These are phyloP conservation scores for Cairneyella variabilis DNA, from an alignment of 495 filamentous ascomycete species.

Conservation along the genomic window DNA sequence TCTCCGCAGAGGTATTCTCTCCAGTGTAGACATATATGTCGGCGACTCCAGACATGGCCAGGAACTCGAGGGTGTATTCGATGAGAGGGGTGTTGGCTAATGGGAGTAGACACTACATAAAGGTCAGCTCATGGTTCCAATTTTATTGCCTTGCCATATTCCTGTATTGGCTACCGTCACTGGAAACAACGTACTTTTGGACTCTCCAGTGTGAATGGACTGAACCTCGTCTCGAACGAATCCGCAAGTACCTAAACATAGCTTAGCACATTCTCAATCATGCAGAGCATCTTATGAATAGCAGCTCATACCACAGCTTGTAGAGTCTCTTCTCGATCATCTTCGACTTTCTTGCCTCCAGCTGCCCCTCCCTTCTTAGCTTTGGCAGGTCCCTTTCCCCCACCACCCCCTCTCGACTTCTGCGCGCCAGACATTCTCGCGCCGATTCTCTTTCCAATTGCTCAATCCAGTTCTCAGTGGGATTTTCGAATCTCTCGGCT, in stretches of 20 bases:
- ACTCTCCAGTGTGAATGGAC: slow-evolving; percentile 81
- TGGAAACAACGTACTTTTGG: slow-evolving; percentile 61
- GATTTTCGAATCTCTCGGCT: no score
- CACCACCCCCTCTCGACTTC: slow-evolving; percentile 15
- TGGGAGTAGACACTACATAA: slow-evolving; percentile 78
- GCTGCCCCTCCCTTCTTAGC: slow-evolving; percentile 38
- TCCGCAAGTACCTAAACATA: slow-evolving; percentile 71
- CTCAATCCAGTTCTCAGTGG: neutral
- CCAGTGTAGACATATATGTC: slow-evolving; percentile 91
- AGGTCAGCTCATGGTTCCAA: slow-evolving; percentile 1
- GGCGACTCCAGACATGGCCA: slow-evolving; percentile 87
- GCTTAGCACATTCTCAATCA: slow-evolving; percentile 11
- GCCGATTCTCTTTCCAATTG: neutral
- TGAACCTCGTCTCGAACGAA: slow-evolving; percentile 88
- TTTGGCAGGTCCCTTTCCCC: slow-evolving; percentile 28
- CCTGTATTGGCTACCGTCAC: neutral
- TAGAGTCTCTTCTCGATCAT: slow-evolving; percentile 76
- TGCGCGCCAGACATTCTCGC: slow-evolving; percentile 14
- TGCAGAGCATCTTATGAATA: slow-evolving; percentile 2
- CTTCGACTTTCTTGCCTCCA: slow-evolving; percentile 59
- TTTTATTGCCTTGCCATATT: no score
- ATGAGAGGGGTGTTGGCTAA: slow-evolving; percentile 92
- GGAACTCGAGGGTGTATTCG: slow-evolving; percentile 95
- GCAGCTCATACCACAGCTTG: slow-evolving; percentile 71
- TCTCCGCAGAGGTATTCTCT: slow-evolving; percentile 80